These are phyloP conservation scores for Didymella lethalis DNA, from an alignment of 2,329 filamentous ascomycete species.

Conservation along the genomic window DNA sequence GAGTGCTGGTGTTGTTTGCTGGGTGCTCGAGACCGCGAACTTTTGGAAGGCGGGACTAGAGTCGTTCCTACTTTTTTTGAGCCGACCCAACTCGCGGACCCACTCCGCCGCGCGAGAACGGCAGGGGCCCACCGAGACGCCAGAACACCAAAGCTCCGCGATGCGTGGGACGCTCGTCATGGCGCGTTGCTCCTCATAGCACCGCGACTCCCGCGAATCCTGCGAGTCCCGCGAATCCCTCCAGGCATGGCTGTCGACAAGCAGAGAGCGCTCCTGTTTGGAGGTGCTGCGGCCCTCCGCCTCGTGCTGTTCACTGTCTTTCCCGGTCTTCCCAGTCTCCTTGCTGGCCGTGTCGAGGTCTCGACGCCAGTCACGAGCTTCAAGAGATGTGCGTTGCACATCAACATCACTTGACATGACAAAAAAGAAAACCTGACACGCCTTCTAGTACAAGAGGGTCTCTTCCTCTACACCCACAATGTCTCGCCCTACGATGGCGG, in stretches of 20 bases:
- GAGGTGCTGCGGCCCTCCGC: slow-evolving; percentile 77
- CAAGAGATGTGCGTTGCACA: slow-evolving; percentile 75
- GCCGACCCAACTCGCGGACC: slow-evolving; percentile 26
- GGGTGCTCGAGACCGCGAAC: slow-evolving; percentile 18
- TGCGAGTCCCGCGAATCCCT: neutral
- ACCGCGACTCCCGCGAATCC: neutral
- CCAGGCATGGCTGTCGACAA: slow-evolving; percentile 59
- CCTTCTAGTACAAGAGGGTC: slow-evolving; percentile 83
- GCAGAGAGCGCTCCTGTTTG: slow-evolving; percentile 73
- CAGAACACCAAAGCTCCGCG: slow-evolving; percentile 16
- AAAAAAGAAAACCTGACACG: slow-evolving; percentile 15
- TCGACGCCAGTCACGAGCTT: slow-evolving; percentile 98
- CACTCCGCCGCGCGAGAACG: slow-evolving; percentile 27
- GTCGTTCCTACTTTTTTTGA: slow-evolving; percentile 23
- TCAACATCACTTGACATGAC: neutral
- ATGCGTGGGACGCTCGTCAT: slow-evolving; percentile 15
- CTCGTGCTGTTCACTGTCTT: slow-evolving; percentile 82
- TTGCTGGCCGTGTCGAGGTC: slow-evolving; percentile 92
- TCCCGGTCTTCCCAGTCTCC: slow-evolving; percentile 80
- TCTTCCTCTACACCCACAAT: slow-evolving; percentile 95
- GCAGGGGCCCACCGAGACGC: slow-evolving; percentile 26
- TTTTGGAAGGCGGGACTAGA: slow-evolving; percentile 20
- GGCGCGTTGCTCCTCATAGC: slow-evolving; percentile 22
- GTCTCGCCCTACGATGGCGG: slow-evolving; percentile 97
- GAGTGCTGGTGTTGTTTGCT: slow-evolving; percentile 10